A percentile compares a stretch with the other conserved stretches of the same genome.
Conservation (phyloP, 1,284 basidiomycete genomes). For the Afroboletus lepidellus region DNA sequence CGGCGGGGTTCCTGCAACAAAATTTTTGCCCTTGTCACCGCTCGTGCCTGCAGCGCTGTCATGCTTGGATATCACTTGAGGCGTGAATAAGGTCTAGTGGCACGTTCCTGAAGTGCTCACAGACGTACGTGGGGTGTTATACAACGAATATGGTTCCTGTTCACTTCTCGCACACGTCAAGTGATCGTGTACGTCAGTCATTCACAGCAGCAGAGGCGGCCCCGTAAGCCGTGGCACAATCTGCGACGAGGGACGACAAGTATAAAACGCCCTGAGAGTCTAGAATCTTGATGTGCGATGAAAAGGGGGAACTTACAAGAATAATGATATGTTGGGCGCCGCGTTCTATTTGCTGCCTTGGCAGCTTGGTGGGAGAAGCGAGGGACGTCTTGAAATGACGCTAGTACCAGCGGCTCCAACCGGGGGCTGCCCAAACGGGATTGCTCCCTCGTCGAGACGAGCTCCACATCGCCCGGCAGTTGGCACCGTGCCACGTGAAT, state of each 20-base stretch:
- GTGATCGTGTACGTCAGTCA: constrained; percentile 1
- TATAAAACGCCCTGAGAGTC: neutral
- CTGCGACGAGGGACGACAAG: neutral
- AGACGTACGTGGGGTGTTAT: constrained; percentile 18
- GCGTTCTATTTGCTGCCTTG: constrained; percentile 3
- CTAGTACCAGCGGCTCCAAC: neutral
- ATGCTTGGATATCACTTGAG: constrained; percentile 6
- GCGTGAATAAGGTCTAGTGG: neutral
- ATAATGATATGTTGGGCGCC: neutral
- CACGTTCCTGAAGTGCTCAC: neutral
- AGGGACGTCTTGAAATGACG: neutral
- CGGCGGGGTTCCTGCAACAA: neutral
- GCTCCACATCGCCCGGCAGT: neutral
- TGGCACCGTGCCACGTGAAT: neutral
- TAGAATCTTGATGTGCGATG: neutral
- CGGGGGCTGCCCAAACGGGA: constrained; percentile 15
- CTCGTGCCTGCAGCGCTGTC: constrained; percentile 3
- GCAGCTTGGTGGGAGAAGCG: neutral
- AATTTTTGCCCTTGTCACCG: constrained; percentile 2
- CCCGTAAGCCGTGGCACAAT: neutral
- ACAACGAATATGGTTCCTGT: constrained; percentile 3
- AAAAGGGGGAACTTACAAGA: constrained; percentile 13
- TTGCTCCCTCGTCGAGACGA: neutral
- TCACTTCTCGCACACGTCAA: neutral
- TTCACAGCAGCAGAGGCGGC: constrained; percentile 1